Percentiles rank a stretch among this genome's conserved stretches.
These are phyloP conservation scores for Cordyceps farinosa DNA, from an alignment of 2,329 filamentous ascomycete species.

Conservation along the genomic window DNA sequence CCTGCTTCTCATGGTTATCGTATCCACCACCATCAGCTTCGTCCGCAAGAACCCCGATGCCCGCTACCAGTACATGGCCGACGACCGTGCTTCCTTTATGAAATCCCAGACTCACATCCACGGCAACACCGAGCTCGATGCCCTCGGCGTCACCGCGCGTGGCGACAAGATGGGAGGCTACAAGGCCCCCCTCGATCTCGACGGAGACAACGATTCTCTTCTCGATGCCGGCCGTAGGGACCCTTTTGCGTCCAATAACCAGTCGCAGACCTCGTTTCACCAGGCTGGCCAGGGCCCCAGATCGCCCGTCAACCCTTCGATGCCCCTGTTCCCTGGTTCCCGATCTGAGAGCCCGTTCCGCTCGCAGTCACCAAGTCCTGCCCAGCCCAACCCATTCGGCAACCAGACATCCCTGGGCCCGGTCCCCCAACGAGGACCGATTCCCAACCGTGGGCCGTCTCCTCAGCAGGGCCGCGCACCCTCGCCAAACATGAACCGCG, in stretches of 20 bases:
- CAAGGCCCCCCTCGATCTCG: constrained; percentile 46
- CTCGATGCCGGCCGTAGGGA: constrained; percentile 37
- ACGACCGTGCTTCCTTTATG: constrained; percentile 95
- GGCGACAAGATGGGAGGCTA: constrained; percentile 59
- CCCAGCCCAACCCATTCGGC: constrained; percentile 11
- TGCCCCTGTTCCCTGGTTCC: constrained; percentile 41
- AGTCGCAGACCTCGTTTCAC: constrained; percentile 28
- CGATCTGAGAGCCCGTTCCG: constrained; percentile 36
- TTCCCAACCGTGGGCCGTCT: constrained; percentile 14
- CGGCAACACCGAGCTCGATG: constrained; percentile 80
- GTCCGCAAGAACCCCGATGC: constrained; percentile 92
- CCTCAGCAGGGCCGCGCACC: constrained; percentile 10
- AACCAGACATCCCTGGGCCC: constrained; percentile 21
- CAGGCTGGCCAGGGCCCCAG: constrained; percentile 29
- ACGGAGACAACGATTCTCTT: constrained; percentile 41
- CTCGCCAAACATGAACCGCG: constrained; percentile 11
- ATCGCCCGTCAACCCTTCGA: constrained; percentile 41
- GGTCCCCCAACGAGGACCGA: constrained; percentile 13
- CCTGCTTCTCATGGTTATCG: constrained; percentile 72
- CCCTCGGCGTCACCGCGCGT: constrained; percentile 84
- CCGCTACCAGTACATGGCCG: constrained; percentile 93
- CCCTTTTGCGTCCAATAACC: constrained; percentile 30
- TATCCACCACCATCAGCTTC: constrained; percentile 63
- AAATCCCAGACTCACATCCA: constrained; percentile 84
- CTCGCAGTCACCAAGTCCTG: constrained; percentile 32